Conservation (phyloP, 2,329 filamentous ascomycete species). For the Trichoderma brevicompactum region DNA sequence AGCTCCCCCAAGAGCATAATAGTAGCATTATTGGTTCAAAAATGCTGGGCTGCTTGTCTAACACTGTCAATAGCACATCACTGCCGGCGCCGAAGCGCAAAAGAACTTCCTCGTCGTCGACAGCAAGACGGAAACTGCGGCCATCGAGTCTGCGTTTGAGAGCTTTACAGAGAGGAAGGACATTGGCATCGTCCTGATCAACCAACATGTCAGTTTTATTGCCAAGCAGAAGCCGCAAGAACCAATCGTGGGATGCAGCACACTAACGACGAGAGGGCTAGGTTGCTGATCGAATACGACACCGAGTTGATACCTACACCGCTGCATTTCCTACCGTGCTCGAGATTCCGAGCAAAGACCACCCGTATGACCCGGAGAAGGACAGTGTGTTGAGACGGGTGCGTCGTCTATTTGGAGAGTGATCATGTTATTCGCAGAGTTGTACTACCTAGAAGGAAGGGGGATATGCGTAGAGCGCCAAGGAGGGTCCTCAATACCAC, state of each 20-base stretch:
- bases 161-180: conserved; percentile 90
- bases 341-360: conserved; percentile 98
- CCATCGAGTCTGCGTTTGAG: conserved; percentile 90
- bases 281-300: conserved; percentile 92
- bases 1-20: not conserved
- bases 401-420: conserved; percentile 69
- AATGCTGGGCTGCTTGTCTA: not conserved
- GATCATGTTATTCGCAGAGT: conserved; percentile 36
- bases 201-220: conserved; percentile 77
- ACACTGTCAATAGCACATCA: conserved; percentile 73
- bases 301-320: conserved; percentile 87
- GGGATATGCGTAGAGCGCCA: not conserved
- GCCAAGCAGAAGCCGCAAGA: no score
- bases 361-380: conserved; percentile 98
- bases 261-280: conserved; percentile 46
- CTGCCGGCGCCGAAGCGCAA: conserved; percentile 81
- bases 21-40: not conserved
- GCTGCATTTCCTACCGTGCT: conserved; percentile 95
- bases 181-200: conserved; percentile 95
- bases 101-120: conserved; percentile 99
- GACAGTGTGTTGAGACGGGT: conserved; percentile 95
- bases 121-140: conserved; percentile 82
- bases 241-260: not conserved
- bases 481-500: not conserved
- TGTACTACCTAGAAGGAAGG: not conserved